Evolutionary conservation across 306 rosid species (phyloP).

Genomic region (peach (Prunus persica)): DNA sequence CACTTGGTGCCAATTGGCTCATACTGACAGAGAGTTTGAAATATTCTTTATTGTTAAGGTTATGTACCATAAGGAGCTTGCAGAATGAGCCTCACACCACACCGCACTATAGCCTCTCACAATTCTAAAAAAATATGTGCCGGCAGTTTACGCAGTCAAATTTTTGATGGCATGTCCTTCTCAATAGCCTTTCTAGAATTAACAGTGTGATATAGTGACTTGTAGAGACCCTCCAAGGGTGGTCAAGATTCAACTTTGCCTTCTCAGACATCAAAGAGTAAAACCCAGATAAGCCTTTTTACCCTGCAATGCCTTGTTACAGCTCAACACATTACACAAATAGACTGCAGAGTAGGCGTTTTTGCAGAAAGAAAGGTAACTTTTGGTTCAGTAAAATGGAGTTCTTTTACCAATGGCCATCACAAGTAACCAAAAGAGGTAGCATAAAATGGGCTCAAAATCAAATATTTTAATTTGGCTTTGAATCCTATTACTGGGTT

Average conservation of each 20-base stretch:
- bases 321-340: too few relatives aligned
- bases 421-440: background rate
- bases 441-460: background rate
- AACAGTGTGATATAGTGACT: background rate
- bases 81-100: slow-evolving; percentile 40
- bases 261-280: background rate
- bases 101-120: background rate
- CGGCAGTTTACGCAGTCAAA: slow-evolving; percentile 54
- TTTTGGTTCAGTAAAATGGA: background rate
- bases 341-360: background rate
- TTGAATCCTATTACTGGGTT: background rate
- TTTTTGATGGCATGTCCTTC: slow-evolving; percentile 9
- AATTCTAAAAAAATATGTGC: slow-evolving; percentile 22
- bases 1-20: slow-evolving; percentile 41
- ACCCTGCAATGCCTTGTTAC: background rate
- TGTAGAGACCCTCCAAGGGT: background rate
- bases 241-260: background rate
- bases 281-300: background rate
- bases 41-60: background rate
- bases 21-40: slow-evolving; percentile 14
- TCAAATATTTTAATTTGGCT: background rate
- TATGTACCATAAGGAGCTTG: background rate
- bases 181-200: slow-evolving; percentile 3
- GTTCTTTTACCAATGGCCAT: too few relatives aligned
- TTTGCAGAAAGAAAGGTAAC: background rate